Base-by-base conservation (phyloP, 306 rosid genomes). In the Fragaria vesca region DNA sequence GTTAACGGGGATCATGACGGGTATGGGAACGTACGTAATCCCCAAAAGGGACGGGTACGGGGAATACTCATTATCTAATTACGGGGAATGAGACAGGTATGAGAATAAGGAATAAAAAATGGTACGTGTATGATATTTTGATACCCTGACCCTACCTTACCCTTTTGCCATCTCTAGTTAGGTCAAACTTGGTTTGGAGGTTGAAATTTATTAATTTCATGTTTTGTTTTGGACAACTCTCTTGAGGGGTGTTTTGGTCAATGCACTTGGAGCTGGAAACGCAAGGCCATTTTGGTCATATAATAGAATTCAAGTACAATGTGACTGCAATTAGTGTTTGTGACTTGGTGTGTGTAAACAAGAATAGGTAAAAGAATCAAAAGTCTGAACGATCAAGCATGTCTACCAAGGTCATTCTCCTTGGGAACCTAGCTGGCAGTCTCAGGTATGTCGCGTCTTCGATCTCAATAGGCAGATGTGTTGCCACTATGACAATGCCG, bases 341-440 rank as follows among this genome's bases (percentile, higher is more conserved):
- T 55, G 3, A 1, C 32, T 30, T 30, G 32, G 3, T 85, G 13
- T 57, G 63, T 55, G 13, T 57, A 24, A 58, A 58, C 0, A 11
- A 55, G 4, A 20, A 36, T 6, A 57, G 32, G 63, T 21, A 21
- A 1, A 1, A 57, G 15, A 24, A 61, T 61, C 67, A 61, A 12
- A 89, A 78, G 77, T 91, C 93, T 0, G 46, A 13, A 8, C 95
- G 88, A 54, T 85, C 97, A 72, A 90, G 93, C 97, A 92, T 92
- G 68, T 92, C 97, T 10, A 74, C 86, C 48, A 79, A 75, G 0
- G 95, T 88, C 90, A 91, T 87, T 78, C 92, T 87, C 81, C 97
- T 86, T 0, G 98, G 98, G 78, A 93, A 93, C 81, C 97, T 91
- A 20, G 97, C 91, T 7, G 98, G 98, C 65, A 93, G 86, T 81